Evolutionary conservation across 2,329 filamentous ascomycete species (phyloP), one percentile per base, ranked within the genome.

Genomic region (Hypoxylon sp.): DNA sequence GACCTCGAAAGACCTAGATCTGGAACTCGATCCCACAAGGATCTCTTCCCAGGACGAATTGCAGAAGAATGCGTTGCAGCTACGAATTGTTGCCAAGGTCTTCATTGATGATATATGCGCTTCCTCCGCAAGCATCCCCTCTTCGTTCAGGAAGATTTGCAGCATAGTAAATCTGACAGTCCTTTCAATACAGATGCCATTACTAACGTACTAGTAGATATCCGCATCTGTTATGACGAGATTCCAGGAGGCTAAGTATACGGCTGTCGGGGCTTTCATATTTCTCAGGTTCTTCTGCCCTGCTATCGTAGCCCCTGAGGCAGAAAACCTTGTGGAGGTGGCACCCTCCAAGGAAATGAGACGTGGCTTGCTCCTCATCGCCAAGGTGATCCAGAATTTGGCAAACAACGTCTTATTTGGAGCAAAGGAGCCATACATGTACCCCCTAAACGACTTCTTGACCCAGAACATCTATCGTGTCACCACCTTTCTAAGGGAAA

Each of bases 281-380:
- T 90, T 90, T 67, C 78, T 90, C 20, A 82, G 87, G 7, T 90
- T 90, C 75, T 90, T 90, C 69, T 90, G 87, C 63, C 88, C 87
- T 6, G 87, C 87, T 21, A 90, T 90, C 50, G 87, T 90, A 13
- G 86, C 88, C 1, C 87, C 87, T 0, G 87, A 90, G 68, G 82
- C 81, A 1, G 88, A 89, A 67, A 86, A 86, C 2, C 76, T 90
- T n/a, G 84, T 89, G 15, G 75, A 79, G 13, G 78, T 77, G 1
- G 68, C 83, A 2, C 87, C 86, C 4, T 86, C 86, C 1, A 89
- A 88, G 69, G 86, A 88, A 66, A 88, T 89, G 83, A 81, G 88
- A 15, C 81, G 87, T 50, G 87, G 87, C 3, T 77, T 90, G 4
- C 78, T 90, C 24, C 78, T 90, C 26, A 89, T 90, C 63, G 87